phyloP scores from a whole-genome alignment of 495 filamentous ascomycete genomes.

The Aspergillus homomorphus region DNA sequence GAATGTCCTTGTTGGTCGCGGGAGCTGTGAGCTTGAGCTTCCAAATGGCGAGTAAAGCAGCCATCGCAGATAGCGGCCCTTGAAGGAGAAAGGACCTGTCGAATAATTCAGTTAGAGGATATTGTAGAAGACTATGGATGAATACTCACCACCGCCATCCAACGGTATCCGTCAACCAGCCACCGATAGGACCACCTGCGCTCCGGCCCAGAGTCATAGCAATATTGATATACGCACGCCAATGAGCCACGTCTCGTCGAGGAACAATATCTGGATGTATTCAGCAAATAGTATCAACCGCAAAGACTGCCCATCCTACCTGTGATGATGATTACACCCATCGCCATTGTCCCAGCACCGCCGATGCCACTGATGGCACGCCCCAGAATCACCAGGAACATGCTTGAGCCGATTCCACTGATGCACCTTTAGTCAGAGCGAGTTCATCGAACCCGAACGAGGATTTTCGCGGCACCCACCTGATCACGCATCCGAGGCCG shows the following conservation, averaged over 20 bases:
- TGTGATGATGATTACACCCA: slow-evolving; percentile 61
- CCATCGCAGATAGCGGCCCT: slow-evolving; percentile 50
- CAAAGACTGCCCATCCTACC: slow-evolving; percentile 29
- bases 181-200: slow-evolving; percentile 62
- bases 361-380: slow-evolving; percentile 59
- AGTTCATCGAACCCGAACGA: neutral
- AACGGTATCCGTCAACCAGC: slow-evolving; percentile 60
- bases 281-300: neutral
- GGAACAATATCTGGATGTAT: slow-evolving; percentile 55
- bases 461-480: slow-evolving; percentile 31
- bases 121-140: too few species aligned
- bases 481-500: slow-evolving; percentile 38
- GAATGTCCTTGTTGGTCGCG: slow-evolving; percentile 18
- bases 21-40: slow-evolving; percentile 40
- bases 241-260: slow-evolving; percentile 62
- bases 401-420: slow-evolving; percentile 49
- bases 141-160: slow-evolving; percentile 60
- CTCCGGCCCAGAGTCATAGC: slow-evolving; percentile 61
- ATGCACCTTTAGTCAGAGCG: neutral
- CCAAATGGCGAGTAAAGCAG: slow-evolving; percentile 46
- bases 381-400: slow-evolving; percentile 55
- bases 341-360: slow-evolving; percentile 53
- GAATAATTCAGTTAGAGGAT: neutral
- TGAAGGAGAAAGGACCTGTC: slow-evolving; percentile 61
- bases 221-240: slow-evolving; percentile 65